Evolutionary conservation across 2,329 filamentous ascomycete genomes (phyloP).

Genomic region (Ceratocystiopsis minuta): DNA sequence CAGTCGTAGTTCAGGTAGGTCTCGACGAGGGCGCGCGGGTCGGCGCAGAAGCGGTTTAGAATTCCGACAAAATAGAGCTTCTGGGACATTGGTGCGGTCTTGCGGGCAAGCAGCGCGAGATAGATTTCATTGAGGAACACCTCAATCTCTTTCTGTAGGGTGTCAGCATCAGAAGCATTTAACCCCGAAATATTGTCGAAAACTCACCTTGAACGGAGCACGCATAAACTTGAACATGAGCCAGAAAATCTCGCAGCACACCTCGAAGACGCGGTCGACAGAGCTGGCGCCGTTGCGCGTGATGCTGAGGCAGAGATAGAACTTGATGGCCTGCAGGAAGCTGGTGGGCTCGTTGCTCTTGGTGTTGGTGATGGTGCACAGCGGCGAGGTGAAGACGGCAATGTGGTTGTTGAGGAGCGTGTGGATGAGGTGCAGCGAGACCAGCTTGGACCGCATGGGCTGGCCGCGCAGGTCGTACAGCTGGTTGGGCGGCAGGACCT

Average conservation of each 20-base stretch:
- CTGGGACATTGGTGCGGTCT: slow-evolving; percentile 71
- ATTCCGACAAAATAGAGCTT: slow-evolving; percentile 85
- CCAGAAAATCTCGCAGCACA: slow-evolving; percentile 96
- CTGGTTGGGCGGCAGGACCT: slow-evolving; percentile 74
- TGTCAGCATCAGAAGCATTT: too few species aligned
- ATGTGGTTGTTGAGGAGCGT: slow-evolving; percentile 91
- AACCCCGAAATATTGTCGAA: too few species aligned
- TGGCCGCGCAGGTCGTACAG: slow-evolving; percentile 84
- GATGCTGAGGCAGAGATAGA: slow-evolving; percentile 86
- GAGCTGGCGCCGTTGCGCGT: slow-evolving; percentile 92
- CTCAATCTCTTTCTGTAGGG: slow-evolving; percentile 65
- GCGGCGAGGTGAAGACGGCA: slow-evolving; percentile 72
- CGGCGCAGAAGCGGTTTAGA: slow-evolving; percentile 64
- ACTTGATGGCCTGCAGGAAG: slow-evolving; percentile 89
- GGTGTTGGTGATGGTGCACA: slow-evolving; percentile 83
- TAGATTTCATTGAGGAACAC: slow-evolving; percentile 98
- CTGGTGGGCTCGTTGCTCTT: slow-evolving; percentile 74
- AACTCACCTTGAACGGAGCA: slow-evolving; percentile 55
- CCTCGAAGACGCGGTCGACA: slow-evolving; percentile 80
- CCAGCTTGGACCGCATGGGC: slow-evolving; percentile 90
- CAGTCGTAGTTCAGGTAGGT: slow-evolving; percentile 98
- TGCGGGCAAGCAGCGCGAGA: slow-evolving; percentile 73
- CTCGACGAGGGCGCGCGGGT: slow-evolving; percentile 80
- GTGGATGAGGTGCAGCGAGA: slow-evolving; percentile 89
- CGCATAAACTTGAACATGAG: slow-evolving; percentile 89